Base-by-base conservation (phyloP, 2,329 filamentous ascomycete species). In the Verticillium albo-atrum region DNA sequence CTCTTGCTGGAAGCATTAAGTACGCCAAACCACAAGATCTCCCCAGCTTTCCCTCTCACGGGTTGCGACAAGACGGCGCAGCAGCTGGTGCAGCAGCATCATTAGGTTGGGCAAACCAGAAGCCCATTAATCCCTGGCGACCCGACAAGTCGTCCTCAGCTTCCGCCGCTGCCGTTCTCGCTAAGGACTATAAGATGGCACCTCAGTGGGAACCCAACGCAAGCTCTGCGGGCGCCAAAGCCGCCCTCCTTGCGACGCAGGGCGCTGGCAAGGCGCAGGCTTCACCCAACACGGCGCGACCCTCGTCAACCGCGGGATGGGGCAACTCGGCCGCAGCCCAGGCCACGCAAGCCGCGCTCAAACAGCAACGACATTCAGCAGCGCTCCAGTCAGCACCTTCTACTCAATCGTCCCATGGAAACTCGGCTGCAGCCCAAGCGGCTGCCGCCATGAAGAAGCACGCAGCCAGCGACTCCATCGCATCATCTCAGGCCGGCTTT, bases 71-170 rank as follows among this genome's bases (percentile, higher is more conserved):
- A 52, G 78, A 82, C 65, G 78, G 76, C 66, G 79, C 81, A 56
- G 91, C 90, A 59, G 91, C 90, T 61, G 84, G 88, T 64, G 86
- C 89, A 58, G 92, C 91, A 58, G 90, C 90, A 47, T 84, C 82
- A 56, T 77, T 94, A 53, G 91, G 91, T 56, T 90, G 91, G 79
- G 81, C 85, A 55, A 90, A 85, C 68, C 85, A 85, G 66, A 90
- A 85, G 68, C 72, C 84, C 3, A 77, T 87, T 56, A 82, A 90
- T 70, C 77, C 80, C 70, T 90, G 87, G 87, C 88, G 84, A 68
- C 86, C 88, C 20, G 81, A 85, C 63, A 80, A 81, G 52, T 82
- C 72, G 3, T 71, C 81, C 76, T 80, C 81, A 70, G 71, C 85
- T 26, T 77, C 75, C 56, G 71, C 77, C 50, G 77, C 77, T n/a